Conservation (phyloP, 2,329 filamentous ascomycete genomes). For the Hypomyces rosellus region DNA sequence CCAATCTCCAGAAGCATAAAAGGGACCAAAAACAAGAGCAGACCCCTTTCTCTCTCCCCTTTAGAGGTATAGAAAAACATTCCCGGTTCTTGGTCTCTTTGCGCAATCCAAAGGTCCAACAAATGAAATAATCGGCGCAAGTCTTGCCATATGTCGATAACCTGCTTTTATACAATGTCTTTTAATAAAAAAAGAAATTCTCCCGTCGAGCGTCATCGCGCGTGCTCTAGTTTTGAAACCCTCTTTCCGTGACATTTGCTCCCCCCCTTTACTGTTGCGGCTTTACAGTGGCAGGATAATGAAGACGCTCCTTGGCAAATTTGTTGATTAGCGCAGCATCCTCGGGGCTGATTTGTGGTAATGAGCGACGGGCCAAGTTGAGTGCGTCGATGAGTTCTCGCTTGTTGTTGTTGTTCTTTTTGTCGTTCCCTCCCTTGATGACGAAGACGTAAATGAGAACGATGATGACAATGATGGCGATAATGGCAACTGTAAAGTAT, state of each 20-base stretch:
- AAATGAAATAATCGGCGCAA: constrained; percentile 11
- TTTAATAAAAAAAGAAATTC: constrained; percentile 1
- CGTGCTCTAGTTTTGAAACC: background rate
- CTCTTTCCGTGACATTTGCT: background rate
- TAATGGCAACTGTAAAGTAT: constrained; percentile 41
- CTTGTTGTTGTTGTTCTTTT: constrained; percentile 23
- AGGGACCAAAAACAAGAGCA: constrained; percentile 8
- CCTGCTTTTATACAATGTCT: constrained; percentile 15
- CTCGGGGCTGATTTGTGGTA: background rate
- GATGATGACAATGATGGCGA: constrained; percentile 45
- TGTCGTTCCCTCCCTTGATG: constrained; percentile 24
- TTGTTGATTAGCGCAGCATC: background rate
- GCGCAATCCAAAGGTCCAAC: constrained; percentile 7
- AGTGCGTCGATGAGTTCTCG: constrained; percentile 22
- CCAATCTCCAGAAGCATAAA: constrained; percentile 3
- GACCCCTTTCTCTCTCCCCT: background rate
- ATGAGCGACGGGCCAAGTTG: background rate
- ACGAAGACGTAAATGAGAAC: constrained; percentile 45
- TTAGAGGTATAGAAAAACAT: constrained; percentile 2
- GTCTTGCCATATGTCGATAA: constrained; percentile 12
- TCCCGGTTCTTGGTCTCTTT: background rate
- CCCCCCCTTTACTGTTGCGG: background rate
- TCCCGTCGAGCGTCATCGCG: background rate
- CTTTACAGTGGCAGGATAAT: background rate
- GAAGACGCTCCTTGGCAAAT: background rate